Percentiles rank a stretch among this genome's conserved stretches.
Conservation (phyloP, 768 basidiomycete genomes). For the Lactifluus piperatus region DNA sequence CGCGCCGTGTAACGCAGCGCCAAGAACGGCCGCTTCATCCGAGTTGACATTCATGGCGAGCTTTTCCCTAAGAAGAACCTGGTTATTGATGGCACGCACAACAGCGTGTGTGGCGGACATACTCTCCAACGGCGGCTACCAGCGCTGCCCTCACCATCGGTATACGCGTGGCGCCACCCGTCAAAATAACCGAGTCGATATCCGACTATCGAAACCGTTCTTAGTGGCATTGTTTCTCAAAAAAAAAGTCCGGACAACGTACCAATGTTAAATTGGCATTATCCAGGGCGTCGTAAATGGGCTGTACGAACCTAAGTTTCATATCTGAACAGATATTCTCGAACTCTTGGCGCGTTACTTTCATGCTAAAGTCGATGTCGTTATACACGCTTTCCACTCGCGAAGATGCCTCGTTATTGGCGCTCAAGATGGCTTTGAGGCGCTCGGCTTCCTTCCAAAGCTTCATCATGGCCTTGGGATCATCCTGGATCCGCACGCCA, state of each 20-base stretch:
- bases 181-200: slow-evolving; percentile 84
- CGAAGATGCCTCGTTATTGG: slow-evolving; percentile 73
- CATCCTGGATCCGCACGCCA: slow-evolving; percentile 56
- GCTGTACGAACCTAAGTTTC: slow-evolving; percentile 51
- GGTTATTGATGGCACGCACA: not conserved
- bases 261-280: slow-evolving; percentile 63
- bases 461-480: slow-evolving; percentile 84
- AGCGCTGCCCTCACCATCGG: slow-evolving; percentile 89
- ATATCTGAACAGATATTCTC: slow-evolving; percentile 67
- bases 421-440: slow-evolving; percentile 88
- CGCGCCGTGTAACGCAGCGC: slow-evolving; percentile 88
- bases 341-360: slow-evolving; percentile 69
- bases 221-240: too few relatives aligned
- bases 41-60: slow-evolving; percentile 94
- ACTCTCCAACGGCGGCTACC: slow-evolving; percentile 70
- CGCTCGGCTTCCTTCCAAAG: slow-evolving; percentile 90
- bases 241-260: slow-evolving; percentile 22
- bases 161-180: slow-evolving; percentile 82
- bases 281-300: slow-evolving; percentile 64
- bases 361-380: slow-evolving; percentile 84
- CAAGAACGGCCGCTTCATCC: slow-evolving; percentile 92
- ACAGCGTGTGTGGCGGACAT: slow-evolving; percentile 22
- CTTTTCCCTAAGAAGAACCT: slow-evolving; percentile 43
- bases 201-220: slow-evolving; percentile 44
- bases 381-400: slow-evolving; percentile 82